A percentile compares a stretch with the other conserved stretches of the same genome.
Conservation (phyloP, 805 yeast species). For the Lachancea meyersii region DNA sequence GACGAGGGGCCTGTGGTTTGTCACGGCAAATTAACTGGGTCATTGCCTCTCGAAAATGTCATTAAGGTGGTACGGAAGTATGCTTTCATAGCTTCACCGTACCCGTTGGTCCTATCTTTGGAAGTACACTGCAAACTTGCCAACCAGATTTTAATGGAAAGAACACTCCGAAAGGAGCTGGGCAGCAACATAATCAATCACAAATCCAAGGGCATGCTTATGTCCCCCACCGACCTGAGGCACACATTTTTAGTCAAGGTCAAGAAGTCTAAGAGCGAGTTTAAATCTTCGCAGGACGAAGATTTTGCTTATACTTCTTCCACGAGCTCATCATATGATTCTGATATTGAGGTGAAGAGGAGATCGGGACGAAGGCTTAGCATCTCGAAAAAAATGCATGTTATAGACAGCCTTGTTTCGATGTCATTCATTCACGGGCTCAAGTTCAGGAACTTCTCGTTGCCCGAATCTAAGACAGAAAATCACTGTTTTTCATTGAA, state of each 20-base stretch:
- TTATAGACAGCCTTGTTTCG: conserved; percentile 20
- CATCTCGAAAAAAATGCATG: conserved; percentile 21
- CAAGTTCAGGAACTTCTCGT: conserved; percentile 73
- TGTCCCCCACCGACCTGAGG: conserved; percentile 68
- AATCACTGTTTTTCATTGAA: conserved; percentile 85
- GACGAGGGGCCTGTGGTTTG: conserved; percentile 76
- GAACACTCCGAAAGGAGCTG: conserved; percentile 48
- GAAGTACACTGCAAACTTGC: conserved; percentile 72
- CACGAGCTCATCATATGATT: conserved; percentile 31
- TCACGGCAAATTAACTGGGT: conserved; percentile 83
- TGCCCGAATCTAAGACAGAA: conserved; percentile 74
- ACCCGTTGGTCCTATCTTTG: conserved; percentile 77
- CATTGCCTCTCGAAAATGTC: conserved; percentile 65
- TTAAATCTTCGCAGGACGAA: neutral
- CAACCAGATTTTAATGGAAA: conserved; percentile 57
- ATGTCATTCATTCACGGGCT: conserved; percentile 50
- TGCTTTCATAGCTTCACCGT: conserved; percentile 82
- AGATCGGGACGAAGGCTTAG: conserved; percentile 28
- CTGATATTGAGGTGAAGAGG: conserved; percentile 23
- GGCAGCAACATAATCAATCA: conserved; percentile 48
- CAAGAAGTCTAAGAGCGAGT: conserved; percentile 42
- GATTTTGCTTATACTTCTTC: conserved; percentile 25
- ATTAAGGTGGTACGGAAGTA: conserved; percentile 69
- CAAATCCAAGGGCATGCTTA: conserved; percentile 37
- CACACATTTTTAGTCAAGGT: conserved; percentile 73